phyloP scores from a whole-genome alignment of 345 rosid genomes.

The Pistacia vera region DNA sequence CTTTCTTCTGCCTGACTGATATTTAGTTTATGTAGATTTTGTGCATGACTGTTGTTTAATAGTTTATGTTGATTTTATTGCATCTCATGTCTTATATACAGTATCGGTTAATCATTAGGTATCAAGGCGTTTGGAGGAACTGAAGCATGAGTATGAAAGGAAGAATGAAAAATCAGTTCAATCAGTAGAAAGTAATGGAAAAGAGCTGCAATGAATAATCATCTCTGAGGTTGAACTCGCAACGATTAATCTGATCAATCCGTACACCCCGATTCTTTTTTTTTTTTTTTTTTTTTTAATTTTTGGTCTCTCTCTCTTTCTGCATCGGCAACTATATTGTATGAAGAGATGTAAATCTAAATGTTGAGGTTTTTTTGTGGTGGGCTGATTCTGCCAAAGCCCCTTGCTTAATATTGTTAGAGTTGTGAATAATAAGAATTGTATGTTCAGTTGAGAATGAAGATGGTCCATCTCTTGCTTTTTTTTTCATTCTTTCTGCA shows the following conservation, averaged over 20 bases:
- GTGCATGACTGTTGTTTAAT: not conserved
- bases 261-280: too few relatives aligned
- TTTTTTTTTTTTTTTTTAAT: not conserved
- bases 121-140: slow-evolving; percentile 66
- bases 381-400: not conserved
- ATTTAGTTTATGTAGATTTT: not conserved
- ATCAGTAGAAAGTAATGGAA: slow-evolving; percentile 25
- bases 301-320: slow-evolving; percentile 9
- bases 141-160: slow-evolving; percentile 61
- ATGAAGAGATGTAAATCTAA: not conserved
- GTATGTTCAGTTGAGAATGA: too few relatives aligned
- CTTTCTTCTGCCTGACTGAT: too few relatives aligned
- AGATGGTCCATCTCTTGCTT: too few relatives aligned
- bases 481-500: too few relatives aligned
- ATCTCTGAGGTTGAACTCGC: not conserved
- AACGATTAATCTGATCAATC: not conserved
- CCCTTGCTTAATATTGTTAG: not conserved
- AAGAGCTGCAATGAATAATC: slow-evolving; percentile 20
- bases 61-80: not conserved
- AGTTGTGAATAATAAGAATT: too few relatives aligned
- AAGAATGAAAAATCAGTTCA: slow-evolving; percentile 39
- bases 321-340: not conserved
- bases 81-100: not conserved
- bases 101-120: slow-evolving; percentile 44
- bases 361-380: too few relatives aligned